Evolutionary conservation across 2,329 filamentous ascomycete genomes (phyloP).

Genomic region (Xylaria sp.): DNA sequence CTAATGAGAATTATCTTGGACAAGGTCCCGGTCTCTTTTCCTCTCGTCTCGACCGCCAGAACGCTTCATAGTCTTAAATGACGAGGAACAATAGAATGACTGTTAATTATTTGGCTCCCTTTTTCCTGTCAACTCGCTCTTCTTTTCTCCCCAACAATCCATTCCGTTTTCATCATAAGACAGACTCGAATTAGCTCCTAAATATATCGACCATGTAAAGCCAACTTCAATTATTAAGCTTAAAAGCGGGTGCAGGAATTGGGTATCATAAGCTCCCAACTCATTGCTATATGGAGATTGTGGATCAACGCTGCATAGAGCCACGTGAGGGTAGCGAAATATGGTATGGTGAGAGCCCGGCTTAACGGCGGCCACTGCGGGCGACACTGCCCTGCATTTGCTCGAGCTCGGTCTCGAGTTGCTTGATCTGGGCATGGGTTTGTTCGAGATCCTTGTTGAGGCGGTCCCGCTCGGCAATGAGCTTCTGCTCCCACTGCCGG

Average conservation of each 20-base stretch:
- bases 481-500: constrained; percentile 99
- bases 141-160: constrained; percentile 20
- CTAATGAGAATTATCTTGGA: constrained; percentile 48
- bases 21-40: constrained; percentile 38
- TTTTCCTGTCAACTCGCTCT: constrained; percentile 27
- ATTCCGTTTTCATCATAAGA: constrained; percentile 33
- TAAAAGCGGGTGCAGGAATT: constrained; percentile 34
- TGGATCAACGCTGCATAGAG: constrained; percentile 41
- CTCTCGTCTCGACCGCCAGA: constrained; percentile 34
- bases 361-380: constrained; percentile 90
- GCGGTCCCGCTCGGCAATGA: constrained; percentile 97
- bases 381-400: constrained; percentile 89
- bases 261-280: constrained; percentile 45
- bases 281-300: constrained; percentile 43
- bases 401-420: constrained; percentile 92
- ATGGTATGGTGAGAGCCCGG: constrained; percentile 33
- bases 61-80: constrained; percentile 39
- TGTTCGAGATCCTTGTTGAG: constrained; percentile 99
- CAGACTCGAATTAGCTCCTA: constrained; percentile 51
- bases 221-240: constrained; percentile 41
- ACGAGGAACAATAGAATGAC: constrained; percentile 27
- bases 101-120: constrained; percentile 16
- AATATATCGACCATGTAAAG: constrained; percentile 44
- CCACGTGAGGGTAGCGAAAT: constrained; percentile 39
- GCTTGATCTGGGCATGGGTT: constrained; percentile 94